A percentile compares a stretch with the other conserved stretches of the same genome.
These are phyloP conservation scores for Aspergillus puulaauensis DNA, from an alignment of 2,329 filamentous ascomycete genomes.

Conservation along the genomic window DNA sequence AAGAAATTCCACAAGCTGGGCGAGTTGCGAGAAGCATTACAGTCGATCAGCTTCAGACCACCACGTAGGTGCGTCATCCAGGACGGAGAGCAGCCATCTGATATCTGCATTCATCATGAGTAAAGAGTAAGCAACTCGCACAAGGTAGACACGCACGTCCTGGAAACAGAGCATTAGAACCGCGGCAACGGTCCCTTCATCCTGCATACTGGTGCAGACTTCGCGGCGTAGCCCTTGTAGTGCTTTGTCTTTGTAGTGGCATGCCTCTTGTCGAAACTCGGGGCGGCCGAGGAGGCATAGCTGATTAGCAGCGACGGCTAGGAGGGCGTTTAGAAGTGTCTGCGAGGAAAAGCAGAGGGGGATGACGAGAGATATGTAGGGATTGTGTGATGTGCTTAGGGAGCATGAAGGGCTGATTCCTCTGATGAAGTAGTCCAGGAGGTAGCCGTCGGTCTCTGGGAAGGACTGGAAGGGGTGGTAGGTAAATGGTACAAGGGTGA, in stretches of 20 bases:
- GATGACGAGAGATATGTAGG: conserved; percentile 27
- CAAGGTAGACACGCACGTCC: conserved; percentile 19
- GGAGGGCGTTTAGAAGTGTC: conserved; percentile 25
- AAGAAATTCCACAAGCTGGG: conserved; percentile 19
- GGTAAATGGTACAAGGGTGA: not conserved
- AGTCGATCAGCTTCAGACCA: conserved; percentile 26
- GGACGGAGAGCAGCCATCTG: conserved; percentile 30
- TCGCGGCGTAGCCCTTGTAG: conserved; percentile 24
- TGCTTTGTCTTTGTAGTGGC: conserved; percentile 10
- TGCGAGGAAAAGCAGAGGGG: conserved; percentile 23
- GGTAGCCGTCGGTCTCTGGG: conserved; percentile 16
- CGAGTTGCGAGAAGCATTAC: conserved; percentile 6
- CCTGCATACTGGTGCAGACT: conserved; percentile 16
- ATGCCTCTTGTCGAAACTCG: conserved; percentile 22
- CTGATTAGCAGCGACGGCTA: conserved; percentile 32
- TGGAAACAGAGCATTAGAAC: conserved; percentile 37
- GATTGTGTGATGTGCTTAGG: conserved; percentile 27
- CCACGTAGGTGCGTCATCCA: conserved; percentile 33
- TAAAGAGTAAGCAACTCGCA: not conserved
- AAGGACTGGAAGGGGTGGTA: conserved; percentile 16
- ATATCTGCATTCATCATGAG: conserved; percentile 20
- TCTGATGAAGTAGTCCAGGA: conserved; percentile 30
- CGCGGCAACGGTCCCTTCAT: conserved; percentile 27
- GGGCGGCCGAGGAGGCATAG: conserved; percentile 25
- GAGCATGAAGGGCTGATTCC: conserved; percentile 32